These are phyloP conservation scores for Cenchrus americanus DNA, from an alignment of 176 grass and related monocot species.

Conservation along the genomic window DNA sequence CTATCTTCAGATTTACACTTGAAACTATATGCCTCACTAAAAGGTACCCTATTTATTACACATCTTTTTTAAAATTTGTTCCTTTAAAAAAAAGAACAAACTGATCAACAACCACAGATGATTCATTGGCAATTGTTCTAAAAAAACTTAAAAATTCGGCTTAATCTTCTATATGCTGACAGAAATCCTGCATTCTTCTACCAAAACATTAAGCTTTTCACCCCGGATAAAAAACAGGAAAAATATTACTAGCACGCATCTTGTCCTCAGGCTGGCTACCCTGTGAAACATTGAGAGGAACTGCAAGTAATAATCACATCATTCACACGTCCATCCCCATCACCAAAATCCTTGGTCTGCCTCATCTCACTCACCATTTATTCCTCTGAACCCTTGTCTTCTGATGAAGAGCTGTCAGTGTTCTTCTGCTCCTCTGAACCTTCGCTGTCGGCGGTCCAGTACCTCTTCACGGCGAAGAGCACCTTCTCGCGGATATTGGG, in stretches of 20 bases:
- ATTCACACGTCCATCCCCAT: not conserved
- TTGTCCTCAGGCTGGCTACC: too few relatives aligned
- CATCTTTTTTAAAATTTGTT: too few relatives aligned
- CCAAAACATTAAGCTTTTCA: too few relatives aligned
- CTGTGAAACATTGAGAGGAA: not conserved
- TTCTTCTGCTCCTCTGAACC: slow-evolving; percentile 25
- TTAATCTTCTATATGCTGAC: not conserved
- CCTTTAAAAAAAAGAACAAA: too few relatives aligned
- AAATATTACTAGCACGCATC: too few relatives aligned
- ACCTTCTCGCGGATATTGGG: slow-evolving; percentile 75
- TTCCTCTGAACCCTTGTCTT: slow-evolving; percentile 6
- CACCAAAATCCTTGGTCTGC: not conserved
- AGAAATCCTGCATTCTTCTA: too few relatives aligned
- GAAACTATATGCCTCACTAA: too few relatives aligned
- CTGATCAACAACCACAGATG: too few relatives aligned
- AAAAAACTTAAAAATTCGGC: not conserved
- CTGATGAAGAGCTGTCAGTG: not conserved
- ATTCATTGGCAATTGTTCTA: not conserved
- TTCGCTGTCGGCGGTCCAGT: slow-evolving; percentile 64
- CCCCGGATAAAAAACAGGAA: too few relatives aligned
- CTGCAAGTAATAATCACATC: not conserved
- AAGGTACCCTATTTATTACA: too few relatives aligned
- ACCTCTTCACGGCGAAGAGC: slow-evolving; percentile 74
- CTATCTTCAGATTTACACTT: too few relatives aligned
- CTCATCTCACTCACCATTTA: slow-evolving; percentile 7